Percentiles rank a stretch among this genome's conserved stretches.
These are phyloP conservation scores for Cystobasidiaceae sp. DNA, from an alignment of 1,284 basidiomycete genomes.

Conservation along the genomic window DNA sequence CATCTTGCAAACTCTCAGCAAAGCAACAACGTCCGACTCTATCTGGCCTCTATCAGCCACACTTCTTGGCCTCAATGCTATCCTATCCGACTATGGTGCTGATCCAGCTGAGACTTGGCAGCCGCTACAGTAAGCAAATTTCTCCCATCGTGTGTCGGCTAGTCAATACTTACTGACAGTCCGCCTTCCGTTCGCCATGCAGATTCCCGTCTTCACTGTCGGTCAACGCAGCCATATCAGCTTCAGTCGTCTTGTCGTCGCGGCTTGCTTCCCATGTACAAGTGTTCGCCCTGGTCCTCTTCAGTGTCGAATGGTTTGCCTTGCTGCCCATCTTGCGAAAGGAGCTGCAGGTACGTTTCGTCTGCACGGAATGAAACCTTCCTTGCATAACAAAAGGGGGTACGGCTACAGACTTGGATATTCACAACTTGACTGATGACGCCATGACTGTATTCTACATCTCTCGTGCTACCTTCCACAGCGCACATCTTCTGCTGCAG, in stretches of 20 bases:
- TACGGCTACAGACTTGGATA: no score
- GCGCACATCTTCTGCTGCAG: conserved; percentile 53
- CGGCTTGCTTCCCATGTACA: conserved; percentile 74
- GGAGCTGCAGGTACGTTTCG: conserved; percentile 62
- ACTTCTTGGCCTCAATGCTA: conserved; percentile 60
- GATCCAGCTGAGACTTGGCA: conserved; percentile 38
- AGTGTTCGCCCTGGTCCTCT: conserved; percentile 84
- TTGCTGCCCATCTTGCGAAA: conserved; percentile 76
- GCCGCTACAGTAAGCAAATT: conserved; percentile 28
- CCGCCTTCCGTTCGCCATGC: conserved; percentile 32
- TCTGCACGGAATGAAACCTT: no score
- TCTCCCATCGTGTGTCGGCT: not conserved
- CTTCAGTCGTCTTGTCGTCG: conserved; percentile 88
- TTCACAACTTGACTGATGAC: no score
- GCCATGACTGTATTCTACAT: no score
- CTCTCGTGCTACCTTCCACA: no score
- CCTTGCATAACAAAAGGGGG: no score
- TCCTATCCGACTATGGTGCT: conserved; percentile 62
- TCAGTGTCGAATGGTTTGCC: conserved; percentile 78
- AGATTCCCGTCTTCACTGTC: conserved; percentile 85
- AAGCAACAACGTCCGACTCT: conserved; percentile 90
- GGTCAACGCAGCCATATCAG: conserved; percentile 89
- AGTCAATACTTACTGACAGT: conserved; percentile 37
- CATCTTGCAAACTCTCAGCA: conserved; percentile 82
- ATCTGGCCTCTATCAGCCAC: conserved; percentile 84